Evolutionary conservation across 192 early-diverging fungal genomes (phyloP).

Genomic region (Martensiomyces pterosporus): DNA sequence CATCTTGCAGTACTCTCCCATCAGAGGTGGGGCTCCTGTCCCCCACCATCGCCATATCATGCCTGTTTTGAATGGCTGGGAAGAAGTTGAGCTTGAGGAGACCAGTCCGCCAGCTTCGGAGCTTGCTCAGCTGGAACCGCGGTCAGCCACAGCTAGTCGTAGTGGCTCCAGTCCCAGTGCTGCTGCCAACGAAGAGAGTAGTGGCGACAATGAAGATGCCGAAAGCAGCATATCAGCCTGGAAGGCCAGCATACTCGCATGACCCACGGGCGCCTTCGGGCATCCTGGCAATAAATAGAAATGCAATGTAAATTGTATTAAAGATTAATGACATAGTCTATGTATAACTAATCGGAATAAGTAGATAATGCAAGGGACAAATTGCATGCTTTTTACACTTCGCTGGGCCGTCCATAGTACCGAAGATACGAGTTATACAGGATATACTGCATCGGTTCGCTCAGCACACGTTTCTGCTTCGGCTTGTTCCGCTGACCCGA

Average conservation of each 20-base stretch:
- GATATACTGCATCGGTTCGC: conserved; percentile 49
- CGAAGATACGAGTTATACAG: conserved; percentile 47
- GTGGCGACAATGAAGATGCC: too few relatives aligned
- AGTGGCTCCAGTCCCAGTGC: too few relatives aligned
- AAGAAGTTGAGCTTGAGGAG: conserved; percentile 36
- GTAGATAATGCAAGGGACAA: not conserved
- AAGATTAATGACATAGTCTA: too few relatives aligned
- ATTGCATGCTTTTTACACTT: conserved; percentile 7
- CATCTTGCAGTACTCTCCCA: conserved; percentile 17
- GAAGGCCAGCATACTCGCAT: too few relatives aligned
- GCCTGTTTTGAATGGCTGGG: conserved; percentile 40
- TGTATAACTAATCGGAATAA: conserved; percentile 3
- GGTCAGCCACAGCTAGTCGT: too few relatives aligned
- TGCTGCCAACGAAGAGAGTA: too few relatives aligned
- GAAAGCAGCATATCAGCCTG: too few relatives aligned
- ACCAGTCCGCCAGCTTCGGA: not conserved
- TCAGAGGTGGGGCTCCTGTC: not conserved
- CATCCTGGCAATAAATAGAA: too few relatives aligned
- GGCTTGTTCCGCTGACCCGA: conserved; percentile 13
- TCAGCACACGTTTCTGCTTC: conserved; percentile 33
- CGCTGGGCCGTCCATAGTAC: conserved; percentile 41
- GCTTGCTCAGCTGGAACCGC: too few relatives aligned
- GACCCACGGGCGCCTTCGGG: too few relatives aligned
- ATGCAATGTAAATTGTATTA: not conserved
- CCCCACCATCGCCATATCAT: conserved; percentile 3